Percentiles rank a stretch among this genome's conserved stretches.
Evolutionary conservation across 768 basidiomycete genomes (phyloP).

Genomic region (Kwoniella sp.): DNA sequence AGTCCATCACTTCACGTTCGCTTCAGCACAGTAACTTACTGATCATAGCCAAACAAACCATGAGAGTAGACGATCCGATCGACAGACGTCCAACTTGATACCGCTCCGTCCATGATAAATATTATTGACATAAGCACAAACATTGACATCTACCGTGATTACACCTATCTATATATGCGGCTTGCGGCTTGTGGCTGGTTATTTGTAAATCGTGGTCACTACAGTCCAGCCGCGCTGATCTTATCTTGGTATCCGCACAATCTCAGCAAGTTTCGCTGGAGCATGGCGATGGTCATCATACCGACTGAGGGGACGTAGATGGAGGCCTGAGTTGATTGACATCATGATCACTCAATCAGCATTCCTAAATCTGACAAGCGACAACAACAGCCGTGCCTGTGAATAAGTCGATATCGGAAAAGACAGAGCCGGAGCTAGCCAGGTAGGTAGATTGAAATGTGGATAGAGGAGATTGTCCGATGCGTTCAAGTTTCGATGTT

Average conservation of each 20-base stretch:
- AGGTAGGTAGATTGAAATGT: background rate
- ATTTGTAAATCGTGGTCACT: background rate
- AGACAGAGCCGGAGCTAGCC: background rate
- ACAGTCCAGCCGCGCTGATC: slow-evolving; percentile 25
- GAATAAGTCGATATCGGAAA: too few species aligned
- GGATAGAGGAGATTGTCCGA: too few species aligned
- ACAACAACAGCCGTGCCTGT: background rate
- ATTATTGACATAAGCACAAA: too few species aligned
- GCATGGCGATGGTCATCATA: slow-evolving; percentile 95
- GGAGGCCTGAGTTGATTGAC: slow-evolving; percentile 74
- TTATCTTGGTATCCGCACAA: slow-evolving; percentile 53
- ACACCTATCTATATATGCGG: too few species aligned
- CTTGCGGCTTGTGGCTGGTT: too few species aligned
- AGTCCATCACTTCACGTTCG: too few species aligned
- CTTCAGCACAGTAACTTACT: too few species aligned
- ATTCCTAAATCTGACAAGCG: slow-evolving; percentile 1
- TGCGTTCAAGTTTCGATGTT: background rate
- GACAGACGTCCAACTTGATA: too few species aligned
- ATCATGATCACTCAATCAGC: background rate
- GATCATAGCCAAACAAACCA: too few species aligned
- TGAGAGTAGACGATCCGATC: too few species aligned
- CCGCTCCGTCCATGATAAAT: too few species aligned
- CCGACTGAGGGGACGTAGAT: slow-evolving; percentile 96
- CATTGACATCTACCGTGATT: too few species aligned
- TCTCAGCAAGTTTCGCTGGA: slow-evolving; percentile 80